A percentile compares a stretch with the other conserved stretches of the same genome.
These are phyloP conservation scores for Thoreauomyces humboldtii DNA, from an alignment of 192 early-diverging fungal genomes.

Conservation along the genomic window DNA sequence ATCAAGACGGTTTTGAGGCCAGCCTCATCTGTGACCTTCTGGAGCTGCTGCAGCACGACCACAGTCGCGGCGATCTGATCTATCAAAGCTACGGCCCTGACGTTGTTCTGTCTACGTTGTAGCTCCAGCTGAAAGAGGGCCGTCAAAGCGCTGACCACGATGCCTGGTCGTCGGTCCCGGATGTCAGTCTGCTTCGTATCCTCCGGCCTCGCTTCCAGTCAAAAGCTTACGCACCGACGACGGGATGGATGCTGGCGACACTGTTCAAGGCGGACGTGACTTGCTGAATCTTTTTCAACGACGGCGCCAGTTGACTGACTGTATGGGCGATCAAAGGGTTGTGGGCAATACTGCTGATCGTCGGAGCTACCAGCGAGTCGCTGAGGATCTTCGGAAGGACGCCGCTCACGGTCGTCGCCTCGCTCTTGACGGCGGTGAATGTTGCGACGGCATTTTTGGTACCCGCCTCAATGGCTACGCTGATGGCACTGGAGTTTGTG, in stretches of 20 bases:
- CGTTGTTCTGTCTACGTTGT: neutral
- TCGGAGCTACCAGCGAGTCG: neutral
- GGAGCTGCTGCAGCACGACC: neutral
- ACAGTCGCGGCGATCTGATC: slow-evolving; percentile 8
- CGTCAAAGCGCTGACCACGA: neutral
- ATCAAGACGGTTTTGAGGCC: neutral
- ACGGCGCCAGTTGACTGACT: neutral
- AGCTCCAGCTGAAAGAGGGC: slow-evolving; percentile 3
- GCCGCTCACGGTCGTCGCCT: neutral
- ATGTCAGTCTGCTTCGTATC: neutral
- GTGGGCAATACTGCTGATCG: neutral
- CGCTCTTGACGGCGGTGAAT: neutral
- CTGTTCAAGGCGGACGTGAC: neutral
- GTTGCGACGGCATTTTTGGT: neutral
- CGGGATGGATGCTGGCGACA: neutral
- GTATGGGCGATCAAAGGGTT: neutral
- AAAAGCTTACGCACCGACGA: neutral
- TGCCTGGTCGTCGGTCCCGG: neutral
- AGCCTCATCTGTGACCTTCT: neutral
- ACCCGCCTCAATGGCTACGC: neutral
- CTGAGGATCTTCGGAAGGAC: neutral
- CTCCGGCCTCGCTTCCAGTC: neutral
- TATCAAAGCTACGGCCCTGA: neutral
- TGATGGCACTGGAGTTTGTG: neutral
- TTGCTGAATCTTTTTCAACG: neutral